Percentiles rank a stretch among this genome's conserved stretches.
phyloP scores from a whole-genome alignment of 352 stramenopile species.

The Phytophthora parvispora region DNA sequence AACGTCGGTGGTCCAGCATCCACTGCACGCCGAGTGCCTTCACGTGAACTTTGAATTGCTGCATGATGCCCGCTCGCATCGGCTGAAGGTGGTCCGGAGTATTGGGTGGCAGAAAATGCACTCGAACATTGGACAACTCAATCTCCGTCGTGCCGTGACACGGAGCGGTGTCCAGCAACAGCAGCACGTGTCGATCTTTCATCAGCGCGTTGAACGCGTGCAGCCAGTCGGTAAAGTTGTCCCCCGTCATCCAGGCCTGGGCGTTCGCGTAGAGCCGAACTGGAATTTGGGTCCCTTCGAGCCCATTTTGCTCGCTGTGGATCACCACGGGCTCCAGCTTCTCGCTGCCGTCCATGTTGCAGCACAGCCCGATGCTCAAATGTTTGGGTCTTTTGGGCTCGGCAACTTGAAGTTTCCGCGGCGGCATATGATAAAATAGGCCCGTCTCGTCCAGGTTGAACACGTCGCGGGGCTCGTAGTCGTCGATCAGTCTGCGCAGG shows the following conservation, averaged over 20 bases:
- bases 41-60: slow-evolving; percentile 23
- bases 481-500: slow-evolving; percentile 20
- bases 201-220: slow-evolving; percentile 21
- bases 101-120: slow-evolving; percentile 18
- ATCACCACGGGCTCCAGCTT: slow-evolving; percentile 30
- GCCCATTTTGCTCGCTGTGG: slow-evolving; percentile 6
- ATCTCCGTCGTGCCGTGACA: slow-evolving; percentile 20
- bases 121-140: slow-evolving; percentile 18
- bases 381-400: slow-evolving; percentile 17
- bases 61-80: slow-evolving; percentile 24
- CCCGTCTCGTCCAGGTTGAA: slow-evolving; percentile 30
- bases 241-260: slow-evolving; percentile 23
- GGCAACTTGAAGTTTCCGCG: slow-evolving; percentile 11
- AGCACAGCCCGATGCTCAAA: slow-evolving; percentile 18
- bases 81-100: slow-evolving; percentile 12
- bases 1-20: slow-evolving; percentile 25
- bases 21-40: slow-evolving; percentile 25
- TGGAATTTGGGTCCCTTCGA: slow-evolving; percentile 10
- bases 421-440: slow-evolving; percentile 28
- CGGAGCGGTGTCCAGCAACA: slow-evolving; percentile 26
- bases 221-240: slow-evolving; percentile 26
- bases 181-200: slow-evolving; percentile 18
- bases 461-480: slow-evolving; percentile 16
- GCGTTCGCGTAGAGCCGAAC: slow-evolving; percentile 18
- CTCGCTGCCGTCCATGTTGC: slow-evolving; percentile 32